Evolutionary conservation across 768 basidiomycete genomes (phyloP).

Genomic region (Botryobasidium botryosum): DNA sequence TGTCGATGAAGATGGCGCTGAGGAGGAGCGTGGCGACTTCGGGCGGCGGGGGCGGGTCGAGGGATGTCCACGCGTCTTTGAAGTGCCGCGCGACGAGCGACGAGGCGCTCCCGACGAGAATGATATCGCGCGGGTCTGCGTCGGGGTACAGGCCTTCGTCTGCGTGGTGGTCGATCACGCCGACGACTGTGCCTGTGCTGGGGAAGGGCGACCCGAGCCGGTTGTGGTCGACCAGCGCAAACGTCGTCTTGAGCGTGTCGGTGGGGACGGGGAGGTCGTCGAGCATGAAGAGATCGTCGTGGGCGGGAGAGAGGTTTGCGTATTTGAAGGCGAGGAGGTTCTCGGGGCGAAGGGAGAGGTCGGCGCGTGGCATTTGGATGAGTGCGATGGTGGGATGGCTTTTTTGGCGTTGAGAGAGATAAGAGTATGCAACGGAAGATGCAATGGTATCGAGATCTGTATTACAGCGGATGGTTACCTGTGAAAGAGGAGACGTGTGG

Average conservation of each 20-base stretch:
- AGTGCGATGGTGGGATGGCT: constrained; percentile 51
- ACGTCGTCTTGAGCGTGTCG: constrained; percentile 36
- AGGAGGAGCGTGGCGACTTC: constrained; percentile 68
- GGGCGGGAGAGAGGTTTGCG: constrained; percentile 34
- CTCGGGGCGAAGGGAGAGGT: constrained; percentile 70
- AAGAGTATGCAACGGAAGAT: constrained; percentile 70
- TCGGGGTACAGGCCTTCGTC: constrained; percentile 59
- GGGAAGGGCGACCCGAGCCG: constrained; percentile 29
- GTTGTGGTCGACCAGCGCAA: constrained; percentile 89
- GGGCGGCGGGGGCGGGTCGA: constrained; percentile 23
- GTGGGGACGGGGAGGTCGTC: constrained; percentile 39
- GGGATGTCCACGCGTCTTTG: constrained; percentile 17
- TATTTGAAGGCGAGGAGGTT: constrained; percentile 60
- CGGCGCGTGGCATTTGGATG: constrained; percentile 45
- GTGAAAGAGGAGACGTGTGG: constrained; percentile 11
- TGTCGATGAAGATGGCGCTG: constrained; percentile 74
- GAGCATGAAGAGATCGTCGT: constrained; percentile 43
- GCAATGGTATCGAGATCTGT: constrained; percentile 84
- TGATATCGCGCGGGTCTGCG: constrained; percentile 48
- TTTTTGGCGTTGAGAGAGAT: constrained; percentile 43
- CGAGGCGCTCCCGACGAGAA: constrained; percentile 57
- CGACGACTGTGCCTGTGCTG: constrained; percentile 34
- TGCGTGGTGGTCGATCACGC: constrained; percentile 80
- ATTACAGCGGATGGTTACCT: neutral
- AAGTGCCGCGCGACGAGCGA: constrained; percentile 43